Evolutionary conservation across 1,284 basidiomycete genomes (phyloP), one percentile per base, ranked within the genome.

Genomic region (Leccinum variabile): DNA sequence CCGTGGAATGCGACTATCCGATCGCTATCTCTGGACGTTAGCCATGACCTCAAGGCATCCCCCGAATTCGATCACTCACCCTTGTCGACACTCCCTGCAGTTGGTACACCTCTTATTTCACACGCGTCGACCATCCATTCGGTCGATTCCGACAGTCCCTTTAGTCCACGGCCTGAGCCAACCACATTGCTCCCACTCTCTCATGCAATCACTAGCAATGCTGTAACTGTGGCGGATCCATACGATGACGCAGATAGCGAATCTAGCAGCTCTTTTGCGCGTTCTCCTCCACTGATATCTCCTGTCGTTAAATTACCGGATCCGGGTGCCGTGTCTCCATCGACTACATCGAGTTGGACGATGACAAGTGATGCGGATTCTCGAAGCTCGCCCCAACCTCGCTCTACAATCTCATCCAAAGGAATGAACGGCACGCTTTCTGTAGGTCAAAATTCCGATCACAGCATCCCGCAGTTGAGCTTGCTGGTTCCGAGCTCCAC

Each of bases 281-380:
- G 59, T 33, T 74, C 72, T 37, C 72, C 72, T 25, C 67, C 71
- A 9, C 41, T 75, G 56, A 59, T 68, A 9, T 74, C 75, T 57
- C 75, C 75, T 1, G 64, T 72, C 18, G 72, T 76, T 30, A 74
- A 69, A 58, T 61, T 74, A 39, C 72, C 72, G 1, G 73, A 76
- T 54, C 35, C 74, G 14, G 61, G 46, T 41, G 60, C 59, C 13
- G 63, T 41, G 49, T 77, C 72, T 1, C 70, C 67, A 5, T 50
- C 69, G 14, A 66, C 69, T 46, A 64, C 71, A 49, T 76, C 75
- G 13, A 71, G 69, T 54, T 74, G 74, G 73, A 73, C 72, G 41
- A 67, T 65, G 63, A 60, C 71, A 14, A 75, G 75, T n/a, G 69
- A 69, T 37, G 57, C 57, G 16, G 70, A 64, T 35, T 69, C 74